Conservation (phyloP, 1,284 basidiomycete species). For the Takashimella koratensis region DNA sequence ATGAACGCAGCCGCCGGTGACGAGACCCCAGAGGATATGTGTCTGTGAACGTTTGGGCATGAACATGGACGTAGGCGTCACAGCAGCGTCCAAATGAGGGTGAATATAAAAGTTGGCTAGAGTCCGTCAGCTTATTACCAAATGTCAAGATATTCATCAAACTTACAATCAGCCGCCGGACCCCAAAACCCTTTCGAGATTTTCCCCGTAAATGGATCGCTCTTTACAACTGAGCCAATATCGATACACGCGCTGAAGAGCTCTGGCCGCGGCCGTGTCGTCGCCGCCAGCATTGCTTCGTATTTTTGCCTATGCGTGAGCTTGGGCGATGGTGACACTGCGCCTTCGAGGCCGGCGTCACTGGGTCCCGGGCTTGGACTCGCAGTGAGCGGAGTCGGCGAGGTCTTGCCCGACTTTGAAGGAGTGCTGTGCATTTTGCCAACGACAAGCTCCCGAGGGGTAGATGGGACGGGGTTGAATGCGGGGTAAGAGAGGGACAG, state of each 20-base stretch:
- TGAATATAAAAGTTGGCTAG: constrained; percentile 42
- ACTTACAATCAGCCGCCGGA: constrained; percentile 41
- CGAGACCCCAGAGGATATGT: constrained; percentile 41
- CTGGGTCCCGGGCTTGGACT: background rate
- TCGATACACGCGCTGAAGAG: constrained; percentile 38
- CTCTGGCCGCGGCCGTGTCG: constrained; percentile 36
- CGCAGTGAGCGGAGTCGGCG: background rate
- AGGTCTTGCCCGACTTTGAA: constrained; percentile 5
- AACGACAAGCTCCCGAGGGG: constrained; percentile 19
- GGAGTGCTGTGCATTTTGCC: constrained; percentile 28
- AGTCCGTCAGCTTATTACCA: constrained; percentile 1
- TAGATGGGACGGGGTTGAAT: constrained; percentile 10
- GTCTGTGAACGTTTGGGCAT: constrained; percentile 32
- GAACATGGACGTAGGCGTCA: constrained; percentile 25
- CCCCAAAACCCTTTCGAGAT: constrained; percentile 47
- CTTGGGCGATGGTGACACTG: constrained; percentile 16
- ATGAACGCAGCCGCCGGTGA: constrained; percentile 39
- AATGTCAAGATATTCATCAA: constrained; percentile 7
- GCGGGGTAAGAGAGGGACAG: constrained; percentile 44
- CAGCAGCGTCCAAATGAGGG: constrained; percentile 29
- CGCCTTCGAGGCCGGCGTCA: too few species aligned
- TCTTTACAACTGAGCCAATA: constrained; percentile 36
- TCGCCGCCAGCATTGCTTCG: constrained; percentile 38
- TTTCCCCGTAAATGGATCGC: constrained; percentile 45
- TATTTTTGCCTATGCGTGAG: constrained; percentile 41